Evolutionary conservation across 768 basidiomycete species (phyloP).

Genomic region (Suillus clintonianus): DNA sequence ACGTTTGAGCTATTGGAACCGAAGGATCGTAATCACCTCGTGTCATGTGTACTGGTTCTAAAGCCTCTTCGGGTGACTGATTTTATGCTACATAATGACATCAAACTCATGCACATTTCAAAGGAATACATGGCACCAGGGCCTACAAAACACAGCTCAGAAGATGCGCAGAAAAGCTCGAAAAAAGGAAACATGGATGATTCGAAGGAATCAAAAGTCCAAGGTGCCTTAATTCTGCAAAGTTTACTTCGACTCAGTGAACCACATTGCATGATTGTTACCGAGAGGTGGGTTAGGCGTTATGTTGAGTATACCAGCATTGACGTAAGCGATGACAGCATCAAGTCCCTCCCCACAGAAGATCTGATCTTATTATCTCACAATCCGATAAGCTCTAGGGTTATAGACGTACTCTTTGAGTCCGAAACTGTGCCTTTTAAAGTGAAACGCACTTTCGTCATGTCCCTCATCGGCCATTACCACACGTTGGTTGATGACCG

Average conservation of each 20-base stretch:
- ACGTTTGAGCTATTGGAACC: slow-evolving; percentile 57
- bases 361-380: slow-evolving; percentile 62
- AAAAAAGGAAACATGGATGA: slow-evolving; percentile 25
- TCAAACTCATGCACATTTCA: slow-evolving; percentile 19
- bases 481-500: slow-evolving; percentile 84
- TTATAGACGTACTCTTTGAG: slow-evolving; percentile 78
- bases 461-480: slow-evolving; percentile 77
- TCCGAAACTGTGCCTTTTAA: slow-evolving; percentile 65
- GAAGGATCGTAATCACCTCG: slow-evolving; percentile 54
- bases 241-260: slow-evolving; percentile 70
- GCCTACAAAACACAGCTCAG: slow-evolving; percentile 9
- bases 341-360: slow-evolving; percentile 56
- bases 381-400: slow-evolving; percentile 69
- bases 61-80: slow-evolving; percentile 44
- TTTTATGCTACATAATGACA: neutral
- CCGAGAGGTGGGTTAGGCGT: slow-evolving; percentile 57
- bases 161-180: slow-evolving; percentile 11
- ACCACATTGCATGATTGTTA: slow-evolving; percentile 66
- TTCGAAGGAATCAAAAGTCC: slow-evolving; percentile 66
- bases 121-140: slow-evolving; percentile 24
- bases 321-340: slow-evolving; percentile 41
- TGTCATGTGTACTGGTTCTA: slow-evolving; percentile 68
- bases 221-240: slow-evolving; percentile 86
- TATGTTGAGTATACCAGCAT: neutral
- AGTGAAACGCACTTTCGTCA: slow-evolving; percentile 68